Conservation (phyloP, 352 stramenopile species). For the Paralagenidium karlingii region DNA sequence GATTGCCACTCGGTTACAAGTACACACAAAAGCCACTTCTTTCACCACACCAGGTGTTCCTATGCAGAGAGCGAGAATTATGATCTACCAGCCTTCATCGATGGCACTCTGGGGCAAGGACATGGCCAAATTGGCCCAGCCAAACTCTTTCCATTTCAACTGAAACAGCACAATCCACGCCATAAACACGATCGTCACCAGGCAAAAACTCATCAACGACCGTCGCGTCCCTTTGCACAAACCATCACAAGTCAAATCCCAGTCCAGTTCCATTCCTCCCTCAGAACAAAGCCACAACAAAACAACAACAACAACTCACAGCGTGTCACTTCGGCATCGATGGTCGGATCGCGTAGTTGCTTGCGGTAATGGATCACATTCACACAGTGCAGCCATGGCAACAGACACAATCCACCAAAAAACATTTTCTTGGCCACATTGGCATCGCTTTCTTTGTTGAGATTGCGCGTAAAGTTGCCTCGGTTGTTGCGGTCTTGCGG, state of each 20-base stretch:
- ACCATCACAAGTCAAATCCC: not conserved
- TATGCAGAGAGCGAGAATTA: no score
- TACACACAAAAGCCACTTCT: no score
- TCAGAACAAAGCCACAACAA: conserved; percentile 1
- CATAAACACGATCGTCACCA: conserved; percentile 61
- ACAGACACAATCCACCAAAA: conserved; percentile 45
- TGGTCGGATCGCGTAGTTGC: conserved; percentile 52
- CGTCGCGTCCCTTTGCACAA: conserved; percentile 50
- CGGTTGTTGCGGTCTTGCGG: conserved; percentile 43
- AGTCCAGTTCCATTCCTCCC: not conserved
- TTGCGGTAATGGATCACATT: conserved; percentile 77
- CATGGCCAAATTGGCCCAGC: conserved; percentile 69
- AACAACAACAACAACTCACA: conserved; percentile 27
- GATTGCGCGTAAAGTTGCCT: conserved; percentile 80
- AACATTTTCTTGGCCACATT: conserved; percentile 77
- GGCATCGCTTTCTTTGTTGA: conserved; percentile 66
- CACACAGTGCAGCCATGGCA: conserved; percentile 75
- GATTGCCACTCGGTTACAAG: no score
- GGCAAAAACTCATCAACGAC: conserved; percentile 52
- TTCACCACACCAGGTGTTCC: no score
- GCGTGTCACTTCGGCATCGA: conserved; percentile 55
- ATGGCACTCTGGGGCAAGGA: conserved; percentile 49
- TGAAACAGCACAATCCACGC: conserved; percentile 72
- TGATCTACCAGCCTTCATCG: conserved; percentile 66
- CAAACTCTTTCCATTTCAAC: conserved; percentile 77